Evolutionary conservation across 768 basidiomycete species (phyloP), one percentile per base, ranked within the genome.

Genomic region (Lepiota brunneoincarnata): DNA sequence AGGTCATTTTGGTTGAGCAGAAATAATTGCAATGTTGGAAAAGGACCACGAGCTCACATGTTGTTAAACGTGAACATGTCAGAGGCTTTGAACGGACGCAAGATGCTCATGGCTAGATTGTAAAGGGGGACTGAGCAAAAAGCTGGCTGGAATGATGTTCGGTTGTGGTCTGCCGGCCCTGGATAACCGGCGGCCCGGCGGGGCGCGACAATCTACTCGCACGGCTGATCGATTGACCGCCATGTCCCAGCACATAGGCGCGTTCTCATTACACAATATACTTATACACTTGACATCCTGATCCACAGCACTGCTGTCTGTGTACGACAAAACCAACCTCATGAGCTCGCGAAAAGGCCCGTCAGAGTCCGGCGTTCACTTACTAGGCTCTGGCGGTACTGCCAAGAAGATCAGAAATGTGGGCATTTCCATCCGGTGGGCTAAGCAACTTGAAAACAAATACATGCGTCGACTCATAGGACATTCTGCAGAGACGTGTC

Each of bases 401-500:
- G 95, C 97, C 34, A 98, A 96, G 74, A 92, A 91, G 71, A 96
- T 99, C 68, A 84, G 97, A 66, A 94, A 98, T 35, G 86, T 91
- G 26, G 94, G 93, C 7, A 83, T 98, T 58, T 76, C 85, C 34
- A 94, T 98, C 62, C 85, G 93, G 96, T 93, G 65, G 59, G 91
- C 79, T 21, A n/a, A n/a, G n/a, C n/a, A n/a, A n/a, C n/a, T n/a
- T n/a, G n/a, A n/a, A n/a, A n/a, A n/a, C n/a, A n/a, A n/a, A n/a
- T n/a, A n/a, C n/a, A n/a, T n/a, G 1, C 26, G 20, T 20, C 34
- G 3, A 20, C 21, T 5, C 20, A 39, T 20, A 34, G n/a, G n/a
- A n/a, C n/a, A n/a, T n/a, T n/a, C n/a, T n/a, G n/a, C 49, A 99
- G 97, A 59, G 97, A 99, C 81, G 94, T 99, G 50, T 91, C 96